phyloP scores from a whole-genome alignment of 768 basidiomycete species.

The Suillus ampliporus region DNA sequence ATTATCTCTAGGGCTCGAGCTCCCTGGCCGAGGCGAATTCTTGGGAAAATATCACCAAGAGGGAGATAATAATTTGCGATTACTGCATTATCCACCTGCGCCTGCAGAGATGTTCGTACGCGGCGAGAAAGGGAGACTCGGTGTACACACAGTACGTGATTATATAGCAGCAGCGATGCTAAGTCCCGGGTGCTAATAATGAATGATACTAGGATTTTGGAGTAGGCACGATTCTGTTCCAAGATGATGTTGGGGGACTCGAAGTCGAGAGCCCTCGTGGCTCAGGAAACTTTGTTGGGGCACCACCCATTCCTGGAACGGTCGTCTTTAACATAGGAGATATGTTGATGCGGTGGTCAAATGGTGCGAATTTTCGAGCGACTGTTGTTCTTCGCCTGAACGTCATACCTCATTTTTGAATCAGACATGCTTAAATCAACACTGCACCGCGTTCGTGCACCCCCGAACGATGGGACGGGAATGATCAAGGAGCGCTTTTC shows the following conservation, averaged over 20 bases:
- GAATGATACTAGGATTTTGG: conserved; percentile 53
- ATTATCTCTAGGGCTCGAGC: conserved; percentile 51
- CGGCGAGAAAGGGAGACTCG: conserved; percentile 39
- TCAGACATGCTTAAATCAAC: conserved; percentile 42
- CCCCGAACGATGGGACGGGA: conserved; percentile 28
- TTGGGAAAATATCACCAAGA: conserved; percentile 48
- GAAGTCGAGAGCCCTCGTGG: conserved; percentile 61
- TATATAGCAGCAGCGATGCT: not conserved
- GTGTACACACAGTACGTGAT: conserved; percentile 34
- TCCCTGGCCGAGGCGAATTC: conserved; percentile 47
- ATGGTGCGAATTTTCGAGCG: conserved; percentile 18
- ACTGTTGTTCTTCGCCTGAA: not conserved
- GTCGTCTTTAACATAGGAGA: conserved; percentile 59
- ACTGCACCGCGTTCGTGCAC: conserved; percentile 57
- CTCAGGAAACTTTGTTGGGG: conserved; percentile 50
- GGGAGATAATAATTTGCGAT: conserved; percentile 57
- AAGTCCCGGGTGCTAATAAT: not conserved
- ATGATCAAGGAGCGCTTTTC: conserved; percentile 61
- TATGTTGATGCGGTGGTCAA: conserved; percentile 54
- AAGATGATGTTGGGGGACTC: conserved; percentile 64
- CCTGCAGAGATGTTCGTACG: conserved; percentile 31
- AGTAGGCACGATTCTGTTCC: conserved; percentile 63
- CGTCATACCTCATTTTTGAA: not conserved
- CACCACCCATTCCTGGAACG: conserved; percentile 50
- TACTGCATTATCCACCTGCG: conserved; percentile 60